phyloP scores from a whole-genome alignment of 2,329 filamentous ascomycete genomes.

The Phyllosticta citrichinensis region DNA sequence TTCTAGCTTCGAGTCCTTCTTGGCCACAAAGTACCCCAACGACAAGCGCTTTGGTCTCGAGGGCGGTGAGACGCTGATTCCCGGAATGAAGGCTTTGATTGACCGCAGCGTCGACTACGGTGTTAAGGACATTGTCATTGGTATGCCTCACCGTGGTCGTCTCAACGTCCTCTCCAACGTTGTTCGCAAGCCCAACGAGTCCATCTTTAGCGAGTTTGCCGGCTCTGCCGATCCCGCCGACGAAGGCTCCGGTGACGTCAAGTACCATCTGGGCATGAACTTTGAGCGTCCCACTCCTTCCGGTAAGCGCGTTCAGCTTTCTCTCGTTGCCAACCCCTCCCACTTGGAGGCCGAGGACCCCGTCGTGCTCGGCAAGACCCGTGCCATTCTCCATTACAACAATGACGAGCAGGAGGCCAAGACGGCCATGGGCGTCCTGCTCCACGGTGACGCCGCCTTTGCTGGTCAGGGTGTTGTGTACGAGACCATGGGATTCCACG shows the following conservation, averaged over 20 bases:
- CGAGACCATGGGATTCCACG: conserved; percentile 96
- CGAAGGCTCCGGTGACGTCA: conserved; percentile 96
- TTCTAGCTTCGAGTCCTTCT: conserved; percentile 91
- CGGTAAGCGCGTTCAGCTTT: conserved; percentile 98
- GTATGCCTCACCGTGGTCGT: conserved; percentile 98
- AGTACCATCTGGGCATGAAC: conserved; percentile 99
- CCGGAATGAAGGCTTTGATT: conserved; percentile 98
- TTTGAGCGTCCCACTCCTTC: conserved; percentile 97
- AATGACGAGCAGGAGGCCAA: conserved; percentile 83
- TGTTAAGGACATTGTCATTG: conserved; percentile 98
- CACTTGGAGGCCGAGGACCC: conserved; percentile 98
- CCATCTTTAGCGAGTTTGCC: conserved; percentile 97
- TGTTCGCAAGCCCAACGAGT: conserved; percentile 97
- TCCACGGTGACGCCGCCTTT: conserved; percentile 96
- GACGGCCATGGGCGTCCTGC: conserved; percentile 87
- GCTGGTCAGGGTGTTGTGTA: conserved; percentile 96
- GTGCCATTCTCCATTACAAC: conserved; percentile 98
- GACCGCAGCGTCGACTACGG: conserved; percentile 97
- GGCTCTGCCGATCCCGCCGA: conserved; percentile 80
- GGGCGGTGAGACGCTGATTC: conserved; percentile 91
- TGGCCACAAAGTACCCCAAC: conserved; percentile 96
- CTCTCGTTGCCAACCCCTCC: conserved; percentile 94
- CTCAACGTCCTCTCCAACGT: conserved; percentile 98
- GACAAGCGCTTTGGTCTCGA: conserved; percentile 99
- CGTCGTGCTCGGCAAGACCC: conserved; percentile 92